Base-by-base conservation (phyloP, 768 basidiomycete species). In the Guyanaporus albipodus region DNA sequence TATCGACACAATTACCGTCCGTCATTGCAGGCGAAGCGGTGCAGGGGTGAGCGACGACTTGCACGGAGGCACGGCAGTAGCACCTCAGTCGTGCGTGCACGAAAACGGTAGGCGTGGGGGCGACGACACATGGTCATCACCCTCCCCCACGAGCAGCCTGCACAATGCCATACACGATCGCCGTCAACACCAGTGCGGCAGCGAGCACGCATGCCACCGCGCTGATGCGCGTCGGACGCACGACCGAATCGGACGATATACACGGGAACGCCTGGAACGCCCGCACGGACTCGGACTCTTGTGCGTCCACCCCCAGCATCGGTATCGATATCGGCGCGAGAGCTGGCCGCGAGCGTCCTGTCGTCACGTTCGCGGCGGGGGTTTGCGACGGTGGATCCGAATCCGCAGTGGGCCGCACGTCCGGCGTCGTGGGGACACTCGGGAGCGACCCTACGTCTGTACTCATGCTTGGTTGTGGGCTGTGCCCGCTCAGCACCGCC, bases 161-260 rank as follows among this genome's bases (percentile, higher is more conserved):
- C 15, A 55, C 56, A 14, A 58, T 54, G 11, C 39, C 28, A 27
- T 58, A 58, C 9, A 55, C 44, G 19, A 58, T 31, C 33, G 57
- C 57, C 0, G 55, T 54, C 44, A 58, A 11, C 6, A 58, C 56
- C 17, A 58, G 41, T 11, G 29, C 38, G 19, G 41, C 11, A 1
- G 57, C 38, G 1, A 58, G 7, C 6, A 44, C 8, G 6, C 42
- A 48, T 19, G 19, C 48, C 2, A 36, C 6, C 0, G 41, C 44
- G 17, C 57, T 58, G 28, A 58, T 51, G 9, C 42, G 49, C 6
- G 52, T 54, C 42, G 57, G 2, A 12, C 49, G 44, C 14, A 54
- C 15, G 6, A 6, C 15, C 26, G 57, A 58, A 0, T 35, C 33
- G 4, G 38, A 8, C 2, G 52, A 38, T 28, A 58, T 10, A 2